Base-by-base conservation (phyloP, 768 basidiomycete genomes). In the Leccinellum albellum region DNA sequence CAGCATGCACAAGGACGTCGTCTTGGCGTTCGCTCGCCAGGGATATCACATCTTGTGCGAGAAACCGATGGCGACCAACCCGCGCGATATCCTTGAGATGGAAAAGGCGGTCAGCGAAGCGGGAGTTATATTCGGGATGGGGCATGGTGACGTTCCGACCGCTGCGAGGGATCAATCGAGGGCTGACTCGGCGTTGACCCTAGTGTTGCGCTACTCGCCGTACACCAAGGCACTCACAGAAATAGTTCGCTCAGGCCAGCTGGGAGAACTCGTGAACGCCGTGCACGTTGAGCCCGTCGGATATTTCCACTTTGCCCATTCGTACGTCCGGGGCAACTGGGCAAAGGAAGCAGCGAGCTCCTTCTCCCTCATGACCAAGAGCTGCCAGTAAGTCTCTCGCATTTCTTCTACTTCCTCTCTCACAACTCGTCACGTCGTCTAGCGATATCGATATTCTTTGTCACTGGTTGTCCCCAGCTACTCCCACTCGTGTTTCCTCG, bases 1-100 rank as follows among this genome's bases (percentile, higher is more conserved):
- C 65, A 74, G 79, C 37, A 79, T 91, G 80, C 93, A 95, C 65
- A 75, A 79, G 24, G 86, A 89, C 57, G 86, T 91, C 7, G 81
- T 88, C 0, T 67, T 82, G 9, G 89, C 86, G 0, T 93, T 92
- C 73, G 86, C 86, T 0, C 79, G 77, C 42, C 90, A 91, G 65
- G 90, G 91, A 1, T 94, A 94, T 66, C 86, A 93, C 63, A 89
- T 95, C 55, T 78, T 95, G 21, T 94, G 93, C 71, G 93, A 95
- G 79, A 95, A 95, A 68, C 93, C 93, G 0, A 91, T 95, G 88
- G 89, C 91, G 1, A 93, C 89, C 4, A 82, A 70, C 53, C 64
- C 88, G 35, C 76, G 80, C 53, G 90, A 90, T 60, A 89, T 92
- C 57, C 68, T 94, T 50, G 78, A 76, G 68, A 94, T 94, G 78